A percentile compares a stretch with the other conserved stretches of the same genome.
phyloP scores from a whole-genome alignment of 2,329 filamentous ascomycete genomes.

The Nigrospora sphaerica region DNA sequence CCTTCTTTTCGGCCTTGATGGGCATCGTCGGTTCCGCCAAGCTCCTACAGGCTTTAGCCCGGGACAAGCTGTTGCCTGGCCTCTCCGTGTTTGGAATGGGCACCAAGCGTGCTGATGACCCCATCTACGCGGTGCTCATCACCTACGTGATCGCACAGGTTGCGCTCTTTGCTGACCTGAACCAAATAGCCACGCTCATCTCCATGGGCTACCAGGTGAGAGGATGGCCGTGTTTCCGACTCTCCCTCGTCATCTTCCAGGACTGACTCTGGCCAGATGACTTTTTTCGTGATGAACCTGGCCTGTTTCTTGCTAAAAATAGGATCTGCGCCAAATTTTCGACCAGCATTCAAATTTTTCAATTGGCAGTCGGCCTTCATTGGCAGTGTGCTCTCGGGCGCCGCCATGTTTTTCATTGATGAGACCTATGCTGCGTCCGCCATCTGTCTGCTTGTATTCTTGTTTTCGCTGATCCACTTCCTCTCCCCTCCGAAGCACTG shows the following conservation, averaged over 20 bases:
- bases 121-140: conserved; percentile 66
- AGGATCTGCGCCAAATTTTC: conserved; percentile 81
- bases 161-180: conserved; percentile 75
- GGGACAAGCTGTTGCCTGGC: conserved; percentile 73
- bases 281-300: conserved; percentile 81
- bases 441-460: conserved; percentile 63
- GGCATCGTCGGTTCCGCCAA: conserved; percentile 81
- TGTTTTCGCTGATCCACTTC: conserved; percentile 83
- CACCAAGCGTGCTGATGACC: conserved; percentile 65
- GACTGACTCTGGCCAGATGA: conserved; percentile 51
- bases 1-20: conserved; percentile 82
- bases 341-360: conserved; percentile 84
- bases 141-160: conserved; percentile 72
- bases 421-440: conserved; percentile 71
- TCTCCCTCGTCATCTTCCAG: neutral
- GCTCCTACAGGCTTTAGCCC: conserved; percentile 73
- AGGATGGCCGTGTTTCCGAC: neutral
- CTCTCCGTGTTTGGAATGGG: conserved; percentile 68
- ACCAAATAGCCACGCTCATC: conserved; percentile 82
- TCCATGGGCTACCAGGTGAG: conserved; percentile 78
- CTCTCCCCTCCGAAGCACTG: conserved; percentile 78
- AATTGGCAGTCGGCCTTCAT: conserved; percentile 74
- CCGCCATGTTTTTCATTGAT: conserved; percentile 87
- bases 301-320: conserved; percentile 84
- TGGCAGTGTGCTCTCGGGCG: conserved; percentile 68